Conservation (phyloP, 1,139 yeast genomes). For the Diutina rugosa region DNA sequence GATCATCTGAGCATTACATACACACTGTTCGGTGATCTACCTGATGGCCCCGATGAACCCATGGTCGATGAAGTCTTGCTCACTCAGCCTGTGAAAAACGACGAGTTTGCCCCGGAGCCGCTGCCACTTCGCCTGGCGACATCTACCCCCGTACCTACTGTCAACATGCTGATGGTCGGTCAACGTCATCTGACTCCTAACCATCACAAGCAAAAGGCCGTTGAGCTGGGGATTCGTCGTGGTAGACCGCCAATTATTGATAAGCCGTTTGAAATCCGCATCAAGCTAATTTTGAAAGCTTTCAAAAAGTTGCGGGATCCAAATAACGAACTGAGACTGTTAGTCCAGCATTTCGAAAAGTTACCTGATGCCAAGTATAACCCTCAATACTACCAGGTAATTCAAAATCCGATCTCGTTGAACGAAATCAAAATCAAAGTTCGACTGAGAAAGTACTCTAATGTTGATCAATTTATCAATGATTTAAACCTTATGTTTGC, state of each 20-base stretch:
- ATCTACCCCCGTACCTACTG: conserved; percentile 2
- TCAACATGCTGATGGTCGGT: conserved; percentile 3
- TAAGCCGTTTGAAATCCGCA: conserved; percentile 85
- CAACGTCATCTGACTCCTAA: conserved; percentile 5
- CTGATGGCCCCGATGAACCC: conserved; percentile 17
- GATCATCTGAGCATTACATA: conserved; percentile 35
- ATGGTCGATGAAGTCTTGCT: conserved; percentile 23
- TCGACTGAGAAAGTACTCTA: conserved; percentile 70
- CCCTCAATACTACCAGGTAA: conserved; percentile 55
- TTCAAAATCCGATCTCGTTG: conserved; percentile 64
- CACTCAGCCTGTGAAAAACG: conserved; percentile 6
- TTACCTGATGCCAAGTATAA: conserved; percentile 61
- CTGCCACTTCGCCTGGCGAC: conserved; percentile 8
- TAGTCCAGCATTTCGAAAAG: conserved; percentile 61
- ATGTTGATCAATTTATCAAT: conserved; percentile 61
- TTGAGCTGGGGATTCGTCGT: conserved; percentile 59
- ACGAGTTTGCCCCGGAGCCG: background rate
- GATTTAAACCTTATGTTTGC: conserved; percentile 68
- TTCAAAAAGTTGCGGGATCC: conserved; percentile 61
- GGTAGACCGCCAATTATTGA: conserved; percentile 96
- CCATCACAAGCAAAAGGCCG: conserved; percentile 7
- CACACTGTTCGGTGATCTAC: conserved; percentile 56
- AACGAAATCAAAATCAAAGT: conserved; percentile 75
- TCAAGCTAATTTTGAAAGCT: conserved; percentile 72
- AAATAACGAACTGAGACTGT: conserved; percentile 29